phyloP scores from a whole-genome alignment of 2,329 filamentous ascomycete genomes.

The Bipolaris oryzae region DNA sequence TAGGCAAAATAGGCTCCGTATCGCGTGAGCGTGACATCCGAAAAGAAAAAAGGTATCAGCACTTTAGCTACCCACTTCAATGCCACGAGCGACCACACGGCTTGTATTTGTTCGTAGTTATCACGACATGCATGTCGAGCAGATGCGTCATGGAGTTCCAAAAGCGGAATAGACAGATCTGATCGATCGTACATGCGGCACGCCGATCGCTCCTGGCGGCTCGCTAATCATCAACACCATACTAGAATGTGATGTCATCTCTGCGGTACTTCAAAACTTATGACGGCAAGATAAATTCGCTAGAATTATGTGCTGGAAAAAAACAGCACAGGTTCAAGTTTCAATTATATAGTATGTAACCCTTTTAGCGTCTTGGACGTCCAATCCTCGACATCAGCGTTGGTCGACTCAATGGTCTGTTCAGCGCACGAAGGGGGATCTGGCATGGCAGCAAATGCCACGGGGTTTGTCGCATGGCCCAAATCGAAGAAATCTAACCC shows the following conservation, averaged over 20 bases:
- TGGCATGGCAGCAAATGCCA: slow-evolving; percentile 1
- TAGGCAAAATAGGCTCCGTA: slow-evolving; percentile 40
- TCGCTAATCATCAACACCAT: slow-evolving; percentile 9
- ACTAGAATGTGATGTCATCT: slow-evolving; percentile 19
- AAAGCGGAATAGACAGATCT: slow-evolving; percentile 31
- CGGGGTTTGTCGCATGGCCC: slow-evolving; percentile 6
- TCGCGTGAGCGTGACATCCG: slow-evolving; percentile 31
- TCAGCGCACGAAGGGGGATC: slow-evolving; percentile 15
- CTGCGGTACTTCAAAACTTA: slow-evolving; percentile 1
- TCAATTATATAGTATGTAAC: slow-evolving; percentile 19
- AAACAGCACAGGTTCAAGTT: not conserved
- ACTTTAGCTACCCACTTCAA: not conserved
- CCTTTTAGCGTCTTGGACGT: slow-evolving; percentile 26
- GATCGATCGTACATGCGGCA: slow-evolving; percentile 13
- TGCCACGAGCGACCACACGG: not conserved
- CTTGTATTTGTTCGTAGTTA: slow-evolving; percentile 23
- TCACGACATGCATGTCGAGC: slow-evolving; percentile 21
- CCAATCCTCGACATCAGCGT: slow-evolving; percentile 28
- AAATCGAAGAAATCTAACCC: slow-evolving; percentile 31
- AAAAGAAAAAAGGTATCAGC: slow-evolving; percentile 1
- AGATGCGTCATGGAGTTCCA: slow-evolving; percentile 42
- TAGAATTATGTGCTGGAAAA: not conserved
- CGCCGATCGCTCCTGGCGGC: slow-evolving; percentile 7
- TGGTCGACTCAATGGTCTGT: slow-evolving; percentile 12
- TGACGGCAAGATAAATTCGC: slow-evolving; percentile 15